Percentiles rank a stretch among this genome's conserved stretches.
phyloP scores from a whole-genome alignment of 306 rosid genomes.

The Medicago lupulina region DNA sequence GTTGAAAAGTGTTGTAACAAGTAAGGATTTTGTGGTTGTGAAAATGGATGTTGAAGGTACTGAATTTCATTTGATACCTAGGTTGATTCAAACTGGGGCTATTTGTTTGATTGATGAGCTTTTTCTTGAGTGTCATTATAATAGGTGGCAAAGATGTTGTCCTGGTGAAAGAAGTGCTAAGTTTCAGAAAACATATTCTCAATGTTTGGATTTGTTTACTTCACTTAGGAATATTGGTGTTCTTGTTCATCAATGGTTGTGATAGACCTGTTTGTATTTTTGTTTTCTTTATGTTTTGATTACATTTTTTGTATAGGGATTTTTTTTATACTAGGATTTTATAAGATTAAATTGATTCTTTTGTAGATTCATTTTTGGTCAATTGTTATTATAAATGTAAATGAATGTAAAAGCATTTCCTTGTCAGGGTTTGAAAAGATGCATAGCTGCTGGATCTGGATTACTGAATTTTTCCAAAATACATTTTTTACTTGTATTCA shows the following conservation, averaged over 20 bases:
- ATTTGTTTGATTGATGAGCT: conserved; percentile 73
- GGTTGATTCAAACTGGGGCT: conserved; percentile 64
- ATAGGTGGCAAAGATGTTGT: conserved; percentile 65
- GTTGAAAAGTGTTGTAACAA: conserved; percentile 48
- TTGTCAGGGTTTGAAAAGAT: too few species aligned
- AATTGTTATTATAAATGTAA: conserved; percentile 13
- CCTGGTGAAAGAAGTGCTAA: conserved; percentile 61
- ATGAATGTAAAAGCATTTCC: too few species aligned
- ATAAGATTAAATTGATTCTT: conserved; percentile 42
- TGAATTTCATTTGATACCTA: conserved; percentile 69
- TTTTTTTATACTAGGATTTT: too few species aligned
- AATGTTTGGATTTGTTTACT: conserved; percentile 60
- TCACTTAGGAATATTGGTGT: conserved; percentile 61
- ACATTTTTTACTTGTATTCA: not conserved
- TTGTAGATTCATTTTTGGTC: conserved; percentile 32
- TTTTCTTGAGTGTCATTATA: conserved; percentile 71
- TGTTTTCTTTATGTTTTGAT: not conserved
- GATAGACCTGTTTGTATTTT: conserved; percentile 32
- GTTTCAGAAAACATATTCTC: conserved; percentile 54
- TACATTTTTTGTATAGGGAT: conserved; percentile 37
- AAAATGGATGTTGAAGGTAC: conserved; percentile 76
- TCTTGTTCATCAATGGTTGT: conserved; percentile 81
- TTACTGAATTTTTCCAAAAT: not conserved
- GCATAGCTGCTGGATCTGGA: not conserved
- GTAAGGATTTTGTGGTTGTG: conserved; percentile 65